phyloP scores from a whole-genome alignment of 2,329 filamentous ascomycete genomes.

The Claviceps monticola region DNA sequence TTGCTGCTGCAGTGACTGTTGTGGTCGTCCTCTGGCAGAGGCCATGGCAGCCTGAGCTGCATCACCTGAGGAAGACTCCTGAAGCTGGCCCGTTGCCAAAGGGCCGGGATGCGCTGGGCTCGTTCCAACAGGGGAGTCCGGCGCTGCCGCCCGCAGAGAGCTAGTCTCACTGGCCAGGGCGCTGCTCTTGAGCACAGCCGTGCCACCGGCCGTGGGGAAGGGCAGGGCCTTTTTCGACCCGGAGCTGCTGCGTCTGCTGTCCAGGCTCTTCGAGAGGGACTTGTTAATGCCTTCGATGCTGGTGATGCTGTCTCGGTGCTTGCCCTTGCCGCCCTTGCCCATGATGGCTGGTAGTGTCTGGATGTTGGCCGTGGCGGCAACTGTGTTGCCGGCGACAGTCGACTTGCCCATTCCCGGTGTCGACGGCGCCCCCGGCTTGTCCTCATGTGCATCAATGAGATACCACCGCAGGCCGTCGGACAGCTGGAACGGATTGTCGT shows the following conservation, averaged over 20 bases:
- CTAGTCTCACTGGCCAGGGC: conserved; percentile 45
- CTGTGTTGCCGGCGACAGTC: conserved; percentile 75
- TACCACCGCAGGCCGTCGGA: conserved; percentile 95
- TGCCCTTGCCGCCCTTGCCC: conserved; percentile 23
- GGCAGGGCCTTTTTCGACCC: conserved; percentile 65
- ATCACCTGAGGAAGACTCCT: conserved; percentile 8
- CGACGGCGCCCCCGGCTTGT: conserved; percentile 82
- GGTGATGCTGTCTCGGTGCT: conserved; percentile 30
- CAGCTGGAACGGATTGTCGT: conserved; percentile 93
- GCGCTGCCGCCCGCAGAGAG: conserved; percentile 35
- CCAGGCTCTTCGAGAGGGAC: conserved; percentile 73
- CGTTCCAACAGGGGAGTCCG: conserved; percentile 26
- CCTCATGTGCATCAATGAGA: conserved; percentile 82
- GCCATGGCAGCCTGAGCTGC: background rate
- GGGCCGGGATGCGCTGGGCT: conserved; percentile 26
- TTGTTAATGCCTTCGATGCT: conserved; percentile 62
- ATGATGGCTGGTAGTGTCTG: conserved; percentile 32
- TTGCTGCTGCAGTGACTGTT: background rate
- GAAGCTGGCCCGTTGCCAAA: conserved; percentile 11
- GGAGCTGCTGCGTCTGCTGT: conserved; percentile 80
- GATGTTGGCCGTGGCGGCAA: conserved; percentile 71
- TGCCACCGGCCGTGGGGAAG: conserved; percentile 30
- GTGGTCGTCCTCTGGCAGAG: background rate
- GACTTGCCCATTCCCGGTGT: conserved; percentile 85
- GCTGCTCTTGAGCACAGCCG: conserved; percentile 32